Percentiles rank a stretch among this genome's conserved stretches.
phyloP scores from a whole-genome alignment of 345 rosid species.

The Rhizophora apiculata region DNA sequence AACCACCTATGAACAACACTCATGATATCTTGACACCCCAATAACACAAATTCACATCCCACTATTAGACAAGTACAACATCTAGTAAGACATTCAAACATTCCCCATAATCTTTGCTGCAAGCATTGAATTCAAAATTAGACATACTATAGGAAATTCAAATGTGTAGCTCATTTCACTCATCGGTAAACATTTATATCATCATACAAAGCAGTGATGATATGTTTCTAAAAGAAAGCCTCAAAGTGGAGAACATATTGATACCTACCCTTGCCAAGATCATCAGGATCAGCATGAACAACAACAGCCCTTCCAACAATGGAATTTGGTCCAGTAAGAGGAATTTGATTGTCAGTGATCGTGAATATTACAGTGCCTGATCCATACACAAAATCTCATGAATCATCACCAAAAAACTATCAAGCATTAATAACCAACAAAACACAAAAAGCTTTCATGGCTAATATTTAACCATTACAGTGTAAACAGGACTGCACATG shows the following conservation, averaged over 20 bases:
- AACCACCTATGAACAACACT: too few species aligned
- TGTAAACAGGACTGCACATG: neutral
- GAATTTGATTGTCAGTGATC: conserved; percentile 69
- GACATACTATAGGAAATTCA: too few species aligned
- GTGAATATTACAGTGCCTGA: conserved; percentile 71
- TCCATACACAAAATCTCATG: conserved; percentile 1
- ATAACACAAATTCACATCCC: too few species aligned
- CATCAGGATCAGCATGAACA: conserved; percentile 93
- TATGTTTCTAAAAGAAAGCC: neutral
- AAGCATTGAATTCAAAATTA: too few species aligned
- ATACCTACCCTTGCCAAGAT: conserved; percentile 86
- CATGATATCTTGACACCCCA: too few species aligned
- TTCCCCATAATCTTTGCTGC: too few species aligned
- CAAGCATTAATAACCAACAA: neutral
- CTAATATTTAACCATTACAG: neutral
- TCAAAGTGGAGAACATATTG: neutral
- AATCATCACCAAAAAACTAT: neutral
- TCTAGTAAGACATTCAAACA: too few species aligned
- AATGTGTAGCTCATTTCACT: neutral
- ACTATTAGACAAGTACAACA: too few species aligned
- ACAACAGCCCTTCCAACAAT: conserved; percentile 95
- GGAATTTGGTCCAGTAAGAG: conserved; percentile 74
- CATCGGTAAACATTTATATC: neutral
- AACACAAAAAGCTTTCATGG: neutral
- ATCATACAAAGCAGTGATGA: neutral